Evolutionary conservation across 1,284 basidiomycete genomes (phyloP).

Genomic region (Macrocystidia cucumis): DNA sequence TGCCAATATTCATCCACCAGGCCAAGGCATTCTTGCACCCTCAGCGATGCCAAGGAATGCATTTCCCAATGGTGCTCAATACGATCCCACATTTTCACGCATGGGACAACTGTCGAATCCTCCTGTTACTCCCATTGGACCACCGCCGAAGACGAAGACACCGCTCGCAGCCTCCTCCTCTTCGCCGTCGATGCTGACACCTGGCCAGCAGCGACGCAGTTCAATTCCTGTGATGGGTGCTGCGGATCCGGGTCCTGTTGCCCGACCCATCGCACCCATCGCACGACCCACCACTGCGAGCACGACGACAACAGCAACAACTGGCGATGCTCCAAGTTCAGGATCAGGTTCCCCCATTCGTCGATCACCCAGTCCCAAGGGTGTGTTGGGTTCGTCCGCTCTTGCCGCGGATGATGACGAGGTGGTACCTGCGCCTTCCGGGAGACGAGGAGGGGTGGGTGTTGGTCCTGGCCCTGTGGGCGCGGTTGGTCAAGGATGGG

Average conservation of each 20-base stretch:
- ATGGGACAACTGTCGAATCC: constrained; percentile 25
- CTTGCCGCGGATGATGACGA: constrained; percentile 73
- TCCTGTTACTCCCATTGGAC: constrained; percentile 45
- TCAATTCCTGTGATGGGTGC: constrained; percentile 14
- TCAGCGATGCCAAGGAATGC: constrained; percentile 44
- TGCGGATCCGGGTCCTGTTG: constrained; percentile 49
- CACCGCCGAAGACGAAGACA: constrained; percentile 37
- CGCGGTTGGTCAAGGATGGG: constrained; percentile 36
- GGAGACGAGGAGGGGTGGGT: constrained; percentile 4
- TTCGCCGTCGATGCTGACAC: constrained; percentile 22
- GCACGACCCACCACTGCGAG: constrained; percentile 34
- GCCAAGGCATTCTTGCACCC: constrained; percentile 30
- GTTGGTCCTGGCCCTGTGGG: constrained; percentile 17
- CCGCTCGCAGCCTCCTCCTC: constrained; percentile 21
- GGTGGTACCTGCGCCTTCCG: constrained; percentile 23
- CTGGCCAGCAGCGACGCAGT: constrained; percentile 27
- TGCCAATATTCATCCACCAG: constrained; percentile 21
- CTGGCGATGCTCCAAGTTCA: constrained; percentile 37
- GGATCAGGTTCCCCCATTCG: constrained; percentile 56
- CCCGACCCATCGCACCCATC: constrained; percentile 44
- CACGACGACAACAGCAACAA: constrained; percentile 17
- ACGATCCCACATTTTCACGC: constrained; percentile 37
- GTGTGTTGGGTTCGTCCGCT: constrained; percentile 68
- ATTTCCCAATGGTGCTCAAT: constrained; percentile 38
- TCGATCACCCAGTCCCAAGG: constrained; percentile 67